Percentiles rank a stretch among this genome's conserved stretches.
These are phyloP conservation scores for Saururus chinensis DNA, from an alignment of 164 flowering plant genomes.

Conservation along the genomic window DNA sequence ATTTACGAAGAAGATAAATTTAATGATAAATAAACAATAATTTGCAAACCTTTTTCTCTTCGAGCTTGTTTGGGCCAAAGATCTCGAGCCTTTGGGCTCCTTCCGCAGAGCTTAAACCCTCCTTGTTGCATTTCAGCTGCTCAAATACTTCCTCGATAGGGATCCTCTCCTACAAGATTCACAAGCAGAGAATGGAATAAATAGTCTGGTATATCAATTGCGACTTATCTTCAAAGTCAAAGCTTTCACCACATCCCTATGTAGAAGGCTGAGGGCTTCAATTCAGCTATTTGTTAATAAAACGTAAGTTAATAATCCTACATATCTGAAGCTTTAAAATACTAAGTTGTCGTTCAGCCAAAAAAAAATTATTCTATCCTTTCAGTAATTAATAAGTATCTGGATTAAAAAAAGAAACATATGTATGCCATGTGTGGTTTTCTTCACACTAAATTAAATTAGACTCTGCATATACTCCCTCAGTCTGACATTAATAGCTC, in stretches of 20 bases:
- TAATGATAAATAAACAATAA: not conserved
- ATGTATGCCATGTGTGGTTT: too few relatives aligned
- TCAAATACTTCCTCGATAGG: constrained; percentile 70
- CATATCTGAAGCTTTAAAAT: too few relatives aligned
- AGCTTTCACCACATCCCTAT: not conserved
- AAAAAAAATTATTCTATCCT: too few relatives aligned
- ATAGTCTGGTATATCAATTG: not conserved
- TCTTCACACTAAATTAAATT: too few relatives aligned
- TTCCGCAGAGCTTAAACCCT: constrained; percentile 63
- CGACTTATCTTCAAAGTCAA: not conserved
- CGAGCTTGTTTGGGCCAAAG: constrained; percentile 76
- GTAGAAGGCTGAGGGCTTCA: too few relatives aligned
- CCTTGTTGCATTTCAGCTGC: constrained; percentile 56
- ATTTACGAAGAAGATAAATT: not conserved
- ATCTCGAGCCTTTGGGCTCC: constrained; percentile 59
- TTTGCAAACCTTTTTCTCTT: constrained; percentile 57
- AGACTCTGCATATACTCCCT: too few relatives aligned
- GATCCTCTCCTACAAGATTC: constrained; percentile 36
- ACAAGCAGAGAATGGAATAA: not conserved
- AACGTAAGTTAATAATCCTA: too few relatives aligned
- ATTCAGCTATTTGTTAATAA: too few relatives aligned
- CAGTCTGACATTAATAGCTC: too few relatives aligned
- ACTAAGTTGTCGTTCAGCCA: too few relatives aligned
- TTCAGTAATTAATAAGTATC: too few relatives aligned
- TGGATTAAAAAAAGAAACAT: too few relatives aligned